Conservation (phyloP, 805 yeast species). For the Yarrowia keelungensis region DNA sequence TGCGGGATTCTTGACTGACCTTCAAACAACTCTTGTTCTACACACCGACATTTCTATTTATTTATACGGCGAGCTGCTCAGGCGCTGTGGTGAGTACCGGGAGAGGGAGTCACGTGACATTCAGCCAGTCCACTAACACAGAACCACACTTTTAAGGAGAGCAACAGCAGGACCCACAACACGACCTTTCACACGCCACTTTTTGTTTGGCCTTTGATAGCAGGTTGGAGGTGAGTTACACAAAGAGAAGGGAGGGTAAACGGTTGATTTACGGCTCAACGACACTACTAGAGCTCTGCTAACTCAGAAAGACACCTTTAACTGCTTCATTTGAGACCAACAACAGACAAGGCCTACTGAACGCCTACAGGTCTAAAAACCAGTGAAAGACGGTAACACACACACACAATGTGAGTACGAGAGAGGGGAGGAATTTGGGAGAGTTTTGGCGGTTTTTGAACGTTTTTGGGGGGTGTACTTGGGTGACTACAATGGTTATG, state of each 20-base stretch:
- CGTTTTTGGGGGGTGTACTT: no score
- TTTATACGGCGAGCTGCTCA: background rate
- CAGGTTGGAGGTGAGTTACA: background rate
- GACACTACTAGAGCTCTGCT: background rate
- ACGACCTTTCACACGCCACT: slow-evolving; percentile 6
- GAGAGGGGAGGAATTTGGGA: background rate
- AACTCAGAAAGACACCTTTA: background rate
- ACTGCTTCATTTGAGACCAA: background rate
- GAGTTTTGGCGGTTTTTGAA: no score
- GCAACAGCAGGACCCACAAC: background rate
- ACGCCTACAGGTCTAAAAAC: background rate
- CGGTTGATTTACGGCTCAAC: no score
- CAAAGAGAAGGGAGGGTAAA: background rate
- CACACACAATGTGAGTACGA: background rate
- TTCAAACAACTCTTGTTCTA: background rate
- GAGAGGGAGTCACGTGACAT: background rate
- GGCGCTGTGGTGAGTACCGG: slow-evolving; percentile 7
- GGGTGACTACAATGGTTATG: no score
- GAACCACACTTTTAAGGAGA: background rate
- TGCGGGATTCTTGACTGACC: background rate
- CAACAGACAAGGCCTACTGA: background rate
- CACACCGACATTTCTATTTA: background rate
- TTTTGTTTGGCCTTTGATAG: background rate
- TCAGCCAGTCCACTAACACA: background rate
- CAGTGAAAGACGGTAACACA: background rate